phyloP scores from a whole-genome alignment of 2,329 filamentous ascomycete species.

The Xylaria sp. region DNA sequence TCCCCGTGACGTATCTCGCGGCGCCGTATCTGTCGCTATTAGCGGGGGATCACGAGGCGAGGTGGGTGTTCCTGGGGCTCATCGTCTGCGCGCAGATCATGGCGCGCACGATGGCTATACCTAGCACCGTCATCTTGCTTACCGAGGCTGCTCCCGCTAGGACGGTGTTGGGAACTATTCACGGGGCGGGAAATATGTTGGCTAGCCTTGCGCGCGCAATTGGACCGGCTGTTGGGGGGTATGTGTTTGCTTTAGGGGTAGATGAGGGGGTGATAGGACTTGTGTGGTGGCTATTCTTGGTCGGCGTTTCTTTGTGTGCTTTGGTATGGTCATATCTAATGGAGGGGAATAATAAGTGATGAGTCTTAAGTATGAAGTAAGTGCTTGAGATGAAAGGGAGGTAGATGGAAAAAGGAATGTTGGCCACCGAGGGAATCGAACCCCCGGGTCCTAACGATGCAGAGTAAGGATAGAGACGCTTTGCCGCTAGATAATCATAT shows the following conservation, averaged over 20 bases:
- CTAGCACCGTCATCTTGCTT: slow-evolving; percentile 48
- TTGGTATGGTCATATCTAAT: slow-evolving; percentile 40
- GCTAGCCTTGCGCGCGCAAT: slow-evolving; percentile 38
- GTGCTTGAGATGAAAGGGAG: too few relatives aligned
- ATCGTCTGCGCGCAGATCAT: slow-evolving; percentile 65
- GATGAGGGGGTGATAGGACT: slow-evolving; percentile 37
- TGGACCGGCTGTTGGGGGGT: slow-evolving; percentile 38
- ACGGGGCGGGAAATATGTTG: slow-evolving; percentile 43
- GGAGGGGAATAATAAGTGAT: slow-evolving; percentile 27
- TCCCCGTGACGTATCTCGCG: slow-evolving; percentile 62
- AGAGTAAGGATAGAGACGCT: too few relatives aligned
- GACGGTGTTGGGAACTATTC: slow-evolving; percentile 46
- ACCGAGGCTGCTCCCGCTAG: slow-evolving; percentile 46
- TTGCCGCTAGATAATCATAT: too few relatives aligned
- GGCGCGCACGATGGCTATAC: slow-evolving; percentile 61
- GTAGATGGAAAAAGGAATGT: too few relatives aligned
- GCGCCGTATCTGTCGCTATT: slow-evolving; percentile 66
- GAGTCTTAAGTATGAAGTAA: too few relatives aligned
- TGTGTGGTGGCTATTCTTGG: slow-evolving; percentile 41
- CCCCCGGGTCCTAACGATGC: too few relatives aligned
- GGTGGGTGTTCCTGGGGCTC: slow-evolving; percentile 61
- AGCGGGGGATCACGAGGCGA: slow-evolving; percentile 43
- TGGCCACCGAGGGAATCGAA: too few relatives aligned
- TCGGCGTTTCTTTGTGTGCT: slow-evolving; percentile 36
- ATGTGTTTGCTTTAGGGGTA: slow-evolving; percentile 39